Base-by-base conservation (phyloP, 208 protist species). In the Naegleria lovaniensis region DNA sequence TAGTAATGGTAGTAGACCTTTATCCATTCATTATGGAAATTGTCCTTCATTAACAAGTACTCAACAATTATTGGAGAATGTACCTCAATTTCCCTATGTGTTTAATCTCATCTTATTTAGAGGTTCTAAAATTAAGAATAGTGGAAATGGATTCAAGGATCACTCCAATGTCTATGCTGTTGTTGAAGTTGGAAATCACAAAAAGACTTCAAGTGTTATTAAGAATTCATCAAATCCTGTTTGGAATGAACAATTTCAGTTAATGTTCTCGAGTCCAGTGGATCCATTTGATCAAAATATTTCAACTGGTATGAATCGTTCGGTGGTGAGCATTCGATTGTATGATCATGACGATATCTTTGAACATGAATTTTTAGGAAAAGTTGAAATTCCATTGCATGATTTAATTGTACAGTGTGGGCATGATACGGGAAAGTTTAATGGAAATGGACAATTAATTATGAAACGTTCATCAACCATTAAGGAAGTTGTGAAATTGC, bases 321-420 rank as follows among this genome's bases (percentile, higher is more conserved):
- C 19, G 13, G 67, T 79, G 0, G 16, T 79, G n/a, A 79, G 6
- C 0, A 79, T 79, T 79, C 16, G 29, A 79, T 79, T 79, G 29
- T 79, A 79, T 79, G 67, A 79, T 79, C 29, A 79, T 79, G 67
- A 79, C 36, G 67, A 79, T 6, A 79, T 79, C 9, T 79, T 79
- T 33, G 67, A 79, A 79, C 67, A 79, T 36, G 29, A 36, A 9
- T 36, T 36, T 13, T 33, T 79, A 36, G 67, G 67, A 79, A 36
- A 79, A 9, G 29, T 79, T 79, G 67, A 79, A 33, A 13, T 79
- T 79, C 5, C 19, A 29, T 13, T 79, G 16, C 0, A 36, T 13
- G 29, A 79, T 36, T 79, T 79, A 33, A 13, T 79, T 79, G 0
- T 79, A 9, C 67, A 79, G 36, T 79, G 67, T 79, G 7, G 16